Evolutionary conservation across 2,329 filamentous ascomycete genomes (phyloP), one percentile per base, ranked within the genome.

Genomic region (Eutypella sp.): DNA sequence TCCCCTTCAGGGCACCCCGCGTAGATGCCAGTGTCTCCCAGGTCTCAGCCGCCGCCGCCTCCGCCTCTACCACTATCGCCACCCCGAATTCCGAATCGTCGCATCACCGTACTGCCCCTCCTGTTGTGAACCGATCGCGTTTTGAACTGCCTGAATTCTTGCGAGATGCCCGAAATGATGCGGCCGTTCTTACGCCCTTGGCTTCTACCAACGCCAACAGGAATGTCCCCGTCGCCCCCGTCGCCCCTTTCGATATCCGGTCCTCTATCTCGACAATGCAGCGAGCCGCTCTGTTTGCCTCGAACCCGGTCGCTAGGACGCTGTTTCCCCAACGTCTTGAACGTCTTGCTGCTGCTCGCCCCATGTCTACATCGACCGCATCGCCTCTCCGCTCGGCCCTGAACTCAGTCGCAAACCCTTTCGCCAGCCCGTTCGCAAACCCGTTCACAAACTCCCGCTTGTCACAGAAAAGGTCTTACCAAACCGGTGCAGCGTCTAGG

Each of bases 401-500:
- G 20, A 52, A 40, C 44, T 48, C 51, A 11, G 41, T 55, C 37
- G 33, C 46, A 16, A 49, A 33, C 15, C 37, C 51, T n/a, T n/a
- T n/a, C n/a, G n/a, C n/a, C n/a, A n/a, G n/a, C n/a, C n/a, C n/a
- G n/a, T n/a, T n/a, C n/a, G n/a, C n/a, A n/a, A n/a, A 40, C 44
- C 49, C 51, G 13, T 42, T 55, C 37, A 29, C 46, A 16, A 49
- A 33, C 15, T 34, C 51, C 19, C 45, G 47, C 23, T 34, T 55
- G 20, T 31, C 54, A 19, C 63, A 66, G 48, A 52, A 60, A 58
- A 60, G 67, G 50, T 50, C 51, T 38, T 74, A 74, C 57, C 69
- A 72, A 47, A 67, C 65, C 22, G 72, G 71, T 49, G 74, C 74
- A 18, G 70, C 81, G 45, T 76, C 81, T 39, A 74, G 78, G 49